Base-by-base conservation (phyloP, 2,329 filamentous ascomycete genomes). In the Aspergillus spinulosporus region DNA sequence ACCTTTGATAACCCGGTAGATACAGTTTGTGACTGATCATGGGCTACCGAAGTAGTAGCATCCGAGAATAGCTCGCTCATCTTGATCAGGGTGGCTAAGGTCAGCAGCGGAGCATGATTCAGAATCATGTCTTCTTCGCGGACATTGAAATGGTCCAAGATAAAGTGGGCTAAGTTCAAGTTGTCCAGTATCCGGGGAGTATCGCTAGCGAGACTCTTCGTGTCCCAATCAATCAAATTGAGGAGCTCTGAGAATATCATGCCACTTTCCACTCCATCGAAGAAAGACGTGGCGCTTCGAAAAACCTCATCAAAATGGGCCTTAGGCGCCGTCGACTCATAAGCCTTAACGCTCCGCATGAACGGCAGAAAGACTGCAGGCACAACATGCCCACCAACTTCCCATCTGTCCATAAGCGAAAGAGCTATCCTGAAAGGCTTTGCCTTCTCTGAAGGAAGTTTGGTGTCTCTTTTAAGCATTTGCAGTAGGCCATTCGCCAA, bases 391-490 rank as follows among this genome's bases (percentile, higher is more conserved):
- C 91, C 91, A 29, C 94, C 94, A 62, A 99, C 93, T 71, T 99
- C 94, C 92, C 92, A 97, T 57, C 92, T 87, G 74, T 99, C 94
- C 94, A 99, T 97, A 50, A 99, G 79, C 12, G 95, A 97, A 2
- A 97, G 82, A 67, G 92, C 95, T 60, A 97, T 90, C 55, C 92
- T 87, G 69, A 96, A 97, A 0, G 94, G 93, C 39, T 87, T 86
- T 15, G 92, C 90, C 69, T 87, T 83, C 66, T 95, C 90, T 0
- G 82, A 73, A 1, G 88, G 82, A 52, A 79, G 78, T 4, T 66
- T 71, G 43, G 78, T 77, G 42, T 79, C 74, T 14, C 80, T 76
- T 46, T 83, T 81, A 59, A 97, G 88, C 86, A 96, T 89, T 46
- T 84, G 82, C 12, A 95, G 77, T 8, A 97, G 79, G 15, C 91